Conservation (phyloP, 768 basidiomycete species). For the Suillus spraguei region DNA sequence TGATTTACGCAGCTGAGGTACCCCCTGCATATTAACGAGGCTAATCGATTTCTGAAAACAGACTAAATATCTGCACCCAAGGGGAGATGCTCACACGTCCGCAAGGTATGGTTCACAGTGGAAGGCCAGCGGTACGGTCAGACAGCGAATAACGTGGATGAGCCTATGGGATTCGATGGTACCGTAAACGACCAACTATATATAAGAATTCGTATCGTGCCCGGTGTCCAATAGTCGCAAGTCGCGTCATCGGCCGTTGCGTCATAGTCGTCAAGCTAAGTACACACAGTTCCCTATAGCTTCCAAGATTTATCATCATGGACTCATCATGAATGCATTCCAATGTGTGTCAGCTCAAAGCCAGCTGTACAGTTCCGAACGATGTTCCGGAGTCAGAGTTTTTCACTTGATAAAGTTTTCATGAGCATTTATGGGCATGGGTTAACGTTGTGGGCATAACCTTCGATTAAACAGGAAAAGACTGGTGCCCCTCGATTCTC, state of each 20-base stretch:
- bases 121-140: too few relatives aligned
- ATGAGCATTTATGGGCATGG: neutral
- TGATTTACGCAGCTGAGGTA: slow-evolving; percentile 29
- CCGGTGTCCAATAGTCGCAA: too few relatives aligned
- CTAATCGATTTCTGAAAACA: neutral
- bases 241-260: too few relatives aligned
- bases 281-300: too few relatives aligned
- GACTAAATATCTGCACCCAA: neutral
- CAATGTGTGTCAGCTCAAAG: neutral
- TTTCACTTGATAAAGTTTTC: neutral
- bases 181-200: too few relatives aligned
- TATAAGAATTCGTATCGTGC: too few relatives aligned
- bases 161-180: too few relatives aligned
- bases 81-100: neutral
- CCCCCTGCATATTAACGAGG: neutral
- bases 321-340: neutral
- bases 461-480: neutral
- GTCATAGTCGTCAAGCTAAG: too few relatives aligned
- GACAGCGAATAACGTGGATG: too few relatives aligned
- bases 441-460: neutral
- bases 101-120: too few relatives aligned
- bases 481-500: neutral
- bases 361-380: neutral
- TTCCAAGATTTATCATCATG: too few relatives aligned
- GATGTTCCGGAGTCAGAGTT: neutral